Base-by-base conservation (phyloP, 352 stramenopile species). In the Globisporangium middletonii region DNA sequence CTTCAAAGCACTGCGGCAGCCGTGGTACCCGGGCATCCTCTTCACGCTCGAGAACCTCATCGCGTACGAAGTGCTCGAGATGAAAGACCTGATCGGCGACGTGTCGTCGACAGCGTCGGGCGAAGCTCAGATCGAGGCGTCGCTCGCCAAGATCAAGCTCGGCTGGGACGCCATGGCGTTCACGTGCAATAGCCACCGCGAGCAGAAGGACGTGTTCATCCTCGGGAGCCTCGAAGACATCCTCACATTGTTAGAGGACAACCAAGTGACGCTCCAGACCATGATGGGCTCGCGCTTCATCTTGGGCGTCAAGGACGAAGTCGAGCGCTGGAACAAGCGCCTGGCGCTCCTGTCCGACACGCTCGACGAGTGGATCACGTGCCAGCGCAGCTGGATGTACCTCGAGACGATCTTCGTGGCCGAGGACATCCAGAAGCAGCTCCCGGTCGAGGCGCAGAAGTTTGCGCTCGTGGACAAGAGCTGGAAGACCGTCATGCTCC, bases 261-360 rank as follows among this genome's bases (percentile, higher is more conserved):
- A 97, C 55, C 89, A 97, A 60, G 85, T 96, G 27, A 92, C 86
- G 28, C 62, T 97, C 37, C 86, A 96, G 60, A 97, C 89, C 1
- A 97, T 97, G 89, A 95, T 97, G 83, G 89, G 89, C 9, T 96
- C 84, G 27, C 83, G 89, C 0, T 97, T 88, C 63, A 96, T 97
- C 53, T 72, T 95, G 62, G 89, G 89, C 2, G 87, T 97, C 6
- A 94, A 96, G 63, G 83, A 95, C 38, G 79, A 95, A 67, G 89
- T 97, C 4, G 89, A 97, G 30, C 74, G 71, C 18, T 97, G 89
- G 89, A 89, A 88, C 59, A 95, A 95, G 54, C 85, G 89, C 15
- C 64, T 97, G 2, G 84, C 84, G 15, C 63, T 95, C 37, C 66
- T 97, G 12, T 89, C 81, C 0, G 79, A 95, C 33, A 93, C 86